phyloP scores from a whole-genome alignment of 352 stramenopile species.

The Plasmopara viticola region DNA sequence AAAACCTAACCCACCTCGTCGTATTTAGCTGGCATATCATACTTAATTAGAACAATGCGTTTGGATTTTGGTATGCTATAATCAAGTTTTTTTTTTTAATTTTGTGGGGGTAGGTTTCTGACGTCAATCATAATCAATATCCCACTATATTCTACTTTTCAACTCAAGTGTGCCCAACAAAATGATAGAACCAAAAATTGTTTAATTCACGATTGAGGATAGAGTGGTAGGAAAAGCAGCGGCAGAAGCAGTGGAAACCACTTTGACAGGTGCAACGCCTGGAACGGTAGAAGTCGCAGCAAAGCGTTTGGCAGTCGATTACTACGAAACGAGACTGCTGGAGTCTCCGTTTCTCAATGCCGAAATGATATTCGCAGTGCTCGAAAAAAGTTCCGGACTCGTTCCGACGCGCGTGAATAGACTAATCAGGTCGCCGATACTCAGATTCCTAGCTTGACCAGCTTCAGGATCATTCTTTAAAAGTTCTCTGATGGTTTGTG shows the following conservation, averaged over 20 bases:
- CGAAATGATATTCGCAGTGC: constrained; percentile 8
- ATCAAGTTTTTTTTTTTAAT: no score
- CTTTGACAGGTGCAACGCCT: neutral
- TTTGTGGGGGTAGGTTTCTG: no score
- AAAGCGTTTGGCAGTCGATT: constrained; percentile 3
- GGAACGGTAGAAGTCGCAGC: neutral
- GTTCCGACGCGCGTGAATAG: constrained; percentile 2
- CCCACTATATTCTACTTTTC: no score
- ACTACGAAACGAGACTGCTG: constrained; percentile 3
- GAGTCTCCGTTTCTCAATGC: constrained; percentile 8
- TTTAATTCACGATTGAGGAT: neutral
- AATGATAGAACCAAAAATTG: no score
- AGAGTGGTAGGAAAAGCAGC: neutral
- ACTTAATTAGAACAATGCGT: no score
- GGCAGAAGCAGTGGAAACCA: neutral
- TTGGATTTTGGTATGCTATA: no score
- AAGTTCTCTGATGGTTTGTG: constrained; percentile 13
- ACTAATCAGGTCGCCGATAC: constrained; percentile 3
- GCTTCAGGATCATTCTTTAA: constrained; percentile 4
- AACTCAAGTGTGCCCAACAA: no score
- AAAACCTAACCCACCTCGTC: no score
- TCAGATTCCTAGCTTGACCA: neutral
- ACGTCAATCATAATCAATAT: no score
- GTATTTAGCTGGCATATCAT: no score
- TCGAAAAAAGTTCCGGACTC: constrained; percentile 5